Base-by-base conservation (phyloP, 208 protist genomes). In the Naegleria fowleri region DNA sequence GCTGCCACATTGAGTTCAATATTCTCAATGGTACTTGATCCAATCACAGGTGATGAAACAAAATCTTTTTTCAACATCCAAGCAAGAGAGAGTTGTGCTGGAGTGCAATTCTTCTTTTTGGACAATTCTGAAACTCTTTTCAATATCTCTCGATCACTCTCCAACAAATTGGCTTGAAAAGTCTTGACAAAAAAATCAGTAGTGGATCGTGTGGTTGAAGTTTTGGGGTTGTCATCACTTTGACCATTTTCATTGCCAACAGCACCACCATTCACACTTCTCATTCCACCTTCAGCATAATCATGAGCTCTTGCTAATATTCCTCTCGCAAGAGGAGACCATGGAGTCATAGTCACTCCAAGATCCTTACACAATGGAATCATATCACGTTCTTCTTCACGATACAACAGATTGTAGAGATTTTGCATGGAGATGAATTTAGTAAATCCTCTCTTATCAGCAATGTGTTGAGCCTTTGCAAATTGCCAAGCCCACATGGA, bases 401-500 rank as follows among this genome's bases (percentile, higher is more conserved):
- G 7, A 48, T 86, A 86, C 9, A 41, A 19, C 25, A 89, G 29
- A 40, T 36, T 15, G 40, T 89, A 89, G 6, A 36, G 22, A 33
- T 38, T 41, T 67, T 89, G 86, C 25, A 67, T 43, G 9, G 86
- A 36, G 67, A 67, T 22, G 25, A 89, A 89, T 40, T 55, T 36
- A 5, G 86, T 33, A 41, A 4, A 89, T 75, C 86, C 86, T 11
- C 59, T 58, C 13, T 39, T 41, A 5, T 88, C 43, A 39, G 85
- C 85, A 88, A 59, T 38, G 6, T 58, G 39, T 48, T 86, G 83
- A 86, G 83, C 83, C 25, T 86, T 86, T 48, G 83, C 83, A 43
- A 86, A 86, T 48, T 89, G 48, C 86, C 86, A 89, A 25, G 86
- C 86, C 51, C 36, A 88, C 85, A 88, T 88, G 9, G 41, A 58